Conservation (phyloP, 768 basidiomycete species). For the Tricholoma terreum region DNA sequence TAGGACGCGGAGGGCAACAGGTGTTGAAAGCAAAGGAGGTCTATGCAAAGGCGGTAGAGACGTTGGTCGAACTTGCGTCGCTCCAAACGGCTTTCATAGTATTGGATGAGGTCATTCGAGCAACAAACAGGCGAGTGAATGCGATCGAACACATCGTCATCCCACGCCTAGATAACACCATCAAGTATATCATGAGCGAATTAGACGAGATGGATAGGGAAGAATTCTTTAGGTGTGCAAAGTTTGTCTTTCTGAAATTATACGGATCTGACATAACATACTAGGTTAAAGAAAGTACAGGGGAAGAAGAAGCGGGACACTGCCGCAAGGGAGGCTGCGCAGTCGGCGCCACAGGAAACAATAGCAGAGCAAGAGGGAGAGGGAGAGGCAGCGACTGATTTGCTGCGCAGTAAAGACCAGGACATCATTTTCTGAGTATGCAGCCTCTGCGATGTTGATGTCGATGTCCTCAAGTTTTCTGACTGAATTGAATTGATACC, state of each 20-base stretch:
- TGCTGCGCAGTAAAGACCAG: constrained; percentile 83
- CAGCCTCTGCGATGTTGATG: neutral
- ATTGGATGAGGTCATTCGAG: constrained; percentile 97
- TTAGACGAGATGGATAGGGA: constrained; percentile 98
- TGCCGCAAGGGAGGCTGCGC: constrained; percentile 38
- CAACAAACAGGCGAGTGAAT: constrained; percentile 98
- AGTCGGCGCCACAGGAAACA: constrained; percentile 25
- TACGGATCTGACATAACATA: neutral
- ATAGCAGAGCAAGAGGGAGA: constrained; percentile 37
- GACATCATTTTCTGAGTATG: constrained; percentile 84
- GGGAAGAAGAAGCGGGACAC: constrained; percentile 93
- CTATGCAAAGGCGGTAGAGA: constrained; percentile 96
- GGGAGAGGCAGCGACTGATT: constrained; percentile 41
- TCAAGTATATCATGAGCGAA: constrained; percentile 97
- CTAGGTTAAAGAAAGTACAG: constrained; percentile 93
- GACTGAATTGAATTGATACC: constrained; percentile 14
- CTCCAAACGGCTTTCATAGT: constrained; percentile 98
- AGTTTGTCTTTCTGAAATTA: neutral
- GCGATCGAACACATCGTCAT: constrained; percentile 98
- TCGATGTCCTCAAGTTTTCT: neutral
- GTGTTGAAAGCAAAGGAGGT: constrained; percentile 93
- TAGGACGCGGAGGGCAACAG: constrained; percentile 96
- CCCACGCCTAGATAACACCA: constrained; percentile 92
- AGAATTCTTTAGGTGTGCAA: constrained; percentile 80
- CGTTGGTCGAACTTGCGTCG: constrained; percentile 94